A percentile compares a stretch with the other conserved stretches of the same genome.
phyloP scores from a whole-genome alignment of 805 yeast species.

The Cephaloascus albidus region DNA sequence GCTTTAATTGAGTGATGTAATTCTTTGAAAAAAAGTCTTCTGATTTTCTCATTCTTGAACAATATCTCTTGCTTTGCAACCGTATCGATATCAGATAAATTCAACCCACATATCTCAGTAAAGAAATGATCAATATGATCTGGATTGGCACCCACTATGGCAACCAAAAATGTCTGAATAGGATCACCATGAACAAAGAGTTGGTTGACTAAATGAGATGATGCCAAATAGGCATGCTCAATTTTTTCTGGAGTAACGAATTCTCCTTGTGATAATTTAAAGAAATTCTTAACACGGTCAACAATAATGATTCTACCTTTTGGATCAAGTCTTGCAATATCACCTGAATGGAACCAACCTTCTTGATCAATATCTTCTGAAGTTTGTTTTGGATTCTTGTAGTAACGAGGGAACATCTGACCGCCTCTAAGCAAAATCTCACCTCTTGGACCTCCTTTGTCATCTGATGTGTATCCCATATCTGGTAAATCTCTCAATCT shows the following conservation, averaged over 20 bases:
- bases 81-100: not conserved
- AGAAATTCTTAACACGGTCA: slow-evolving; percentile 35
- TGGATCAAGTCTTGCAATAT: slow-evolving; percentile 16
- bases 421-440: slow-evolving; percentile 17
- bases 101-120: not conserved
- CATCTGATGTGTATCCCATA: slow-evolving; percentile 13
- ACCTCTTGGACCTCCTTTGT: slow-evolving; percentile 17
- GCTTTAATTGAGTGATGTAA: slow-evolving; percentile 8
- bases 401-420: slow-evolving; percentile 15
- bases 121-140: slow-evolving; percentile 5
- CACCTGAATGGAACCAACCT: slow-evolving; percentile 24
- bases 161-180: slow-evolving; percentile 21
- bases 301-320: slow-evolving; percentile 25
- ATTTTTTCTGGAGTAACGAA: slow-evolving; percentile 33
- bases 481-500: slow-evolving; percentile 14
- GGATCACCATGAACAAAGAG: slow-evolving; percentile 29
- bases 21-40: slow-evolving; percentile 15
- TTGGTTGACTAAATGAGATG: slow-evolving; percentile 21
- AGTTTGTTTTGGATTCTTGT: slow-evolving; percentile 16
- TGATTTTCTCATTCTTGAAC: slow-evolving; percentile 3
- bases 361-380: slow-evolving; percentile 9
- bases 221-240: slow-evolving; percentile 26
- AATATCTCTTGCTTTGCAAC: slow-evolving; percentile 10
- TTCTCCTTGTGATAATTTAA: slow-evolving; percentile 16
- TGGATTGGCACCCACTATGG: slow-evolving; percentile 25